phyloP scores from a whole-genome alignment of 2,329 filamentous ascomycete species.

The Lachnellula hyalina region DNA sequence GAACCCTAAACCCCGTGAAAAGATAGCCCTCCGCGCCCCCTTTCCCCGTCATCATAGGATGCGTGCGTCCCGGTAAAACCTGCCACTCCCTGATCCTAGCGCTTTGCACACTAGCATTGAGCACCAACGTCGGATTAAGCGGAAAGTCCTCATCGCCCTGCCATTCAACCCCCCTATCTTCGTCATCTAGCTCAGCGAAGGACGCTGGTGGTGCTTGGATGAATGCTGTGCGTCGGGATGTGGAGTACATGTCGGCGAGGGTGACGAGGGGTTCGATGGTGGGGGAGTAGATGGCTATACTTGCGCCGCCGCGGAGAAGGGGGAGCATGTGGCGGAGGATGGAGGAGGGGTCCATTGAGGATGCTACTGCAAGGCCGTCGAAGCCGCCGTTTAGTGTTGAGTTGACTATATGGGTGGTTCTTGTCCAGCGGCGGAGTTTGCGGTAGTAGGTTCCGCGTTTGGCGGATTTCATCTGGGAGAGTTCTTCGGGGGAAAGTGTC shows the following conservation, averaged over 20 bases:
- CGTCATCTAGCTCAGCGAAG: constrained; percentile 34
- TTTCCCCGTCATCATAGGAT: constrained; percentile 85
- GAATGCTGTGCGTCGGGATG: constrained; percentile 73
- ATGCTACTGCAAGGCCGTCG: constrained; percentile 77
- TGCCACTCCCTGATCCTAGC: constrained; percentile 79
- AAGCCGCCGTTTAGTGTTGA: constrained; percentile 71
- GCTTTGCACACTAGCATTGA: constrained; percentile 76
- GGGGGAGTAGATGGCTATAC: constrained; percentile 80
- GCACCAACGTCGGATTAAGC: constrained; percentile 76
- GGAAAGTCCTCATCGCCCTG: constrained; percentile 70
- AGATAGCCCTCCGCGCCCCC: constrained; percentile 89
- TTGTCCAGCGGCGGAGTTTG: constrained; percentile 79
- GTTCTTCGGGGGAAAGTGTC: constrained; percentile 50
- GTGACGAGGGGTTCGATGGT: constrained; percentile 72
- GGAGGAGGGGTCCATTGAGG: constrained; percentile 72
- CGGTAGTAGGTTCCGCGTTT: constrained; percentile 82
- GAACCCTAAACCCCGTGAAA: constrained; percentile 75
- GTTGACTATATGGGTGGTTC: constrained; percentile 67
- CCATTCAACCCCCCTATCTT: constrained; percentile 50
- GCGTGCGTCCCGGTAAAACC: constrained; percentile 83
- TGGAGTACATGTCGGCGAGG: constrained; percentile 79
- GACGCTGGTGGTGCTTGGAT: constrained; percentile 47
- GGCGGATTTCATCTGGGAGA: constrained; percentile 71
- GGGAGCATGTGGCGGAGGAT: constrained; percentile 73
- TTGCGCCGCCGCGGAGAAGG: constrained; percentile 74